Percentiles rank a stretch among this genome's conserved stretches.
Evolutionary conservation across 2,329 filamentous ascomycete genomes (phyloP).

Genomic region (Fusarium anguioides): DNA sequence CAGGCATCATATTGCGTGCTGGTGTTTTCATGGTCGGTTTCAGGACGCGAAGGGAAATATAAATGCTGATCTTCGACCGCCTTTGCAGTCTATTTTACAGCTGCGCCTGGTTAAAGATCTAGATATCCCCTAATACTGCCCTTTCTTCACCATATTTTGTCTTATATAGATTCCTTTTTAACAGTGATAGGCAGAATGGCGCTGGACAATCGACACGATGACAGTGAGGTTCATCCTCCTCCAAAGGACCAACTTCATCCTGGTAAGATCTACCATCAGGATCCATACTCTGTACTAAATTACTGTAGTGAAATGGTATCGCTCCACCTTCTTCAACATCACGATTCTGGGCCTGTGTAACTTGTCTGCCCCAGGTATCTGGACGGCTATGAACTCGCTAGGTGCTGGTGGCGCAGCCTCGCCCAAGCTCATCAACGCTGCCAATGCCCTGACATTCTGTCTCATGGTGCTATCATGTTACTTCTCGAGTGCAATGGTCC

Average conservation of each 20-base stretch:
- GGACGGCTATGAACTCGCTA: conserved; percentile 78
- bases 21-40: background rate
- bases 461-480: conserved; percentile 79
- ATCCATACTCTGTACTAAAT: background rate
- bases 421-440: conserved; percentile 75
- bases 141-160: background rate
- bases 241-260: conserved; percentile 49
- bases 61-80: conserved; percentile 28
- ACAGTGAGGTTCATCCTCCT: conserved; percentile 37
- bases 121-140: background rate
- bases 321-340: conserved; percentile 78
- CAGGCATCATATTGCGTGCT: conserved; percentile 29
- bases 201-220: conserved; percentile 31
- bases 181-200: conserved; percentile 21
- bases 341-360: conserved; percentile 77
- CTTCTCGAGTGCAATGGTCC: conserved; percentile 72
- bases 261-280: conserved; percentile 30
- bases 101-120: background rate
- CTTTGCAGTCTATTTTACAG: background rate
- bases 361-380: conserved; percentile 76
- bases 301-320: conserved; percentile 71
- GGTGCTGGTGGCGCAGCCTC: conserved; percentile 74
- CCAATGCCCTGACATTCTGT: conserved; percentile 77
- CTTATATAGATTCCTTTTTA: background rate
- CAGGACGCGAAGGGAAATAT: conserved; percentile 29